phyloP scores from a whole-genome alignment of 2,329 filamentous ascomycete species.

The Fusarium brevicatenulatum region DNA sequence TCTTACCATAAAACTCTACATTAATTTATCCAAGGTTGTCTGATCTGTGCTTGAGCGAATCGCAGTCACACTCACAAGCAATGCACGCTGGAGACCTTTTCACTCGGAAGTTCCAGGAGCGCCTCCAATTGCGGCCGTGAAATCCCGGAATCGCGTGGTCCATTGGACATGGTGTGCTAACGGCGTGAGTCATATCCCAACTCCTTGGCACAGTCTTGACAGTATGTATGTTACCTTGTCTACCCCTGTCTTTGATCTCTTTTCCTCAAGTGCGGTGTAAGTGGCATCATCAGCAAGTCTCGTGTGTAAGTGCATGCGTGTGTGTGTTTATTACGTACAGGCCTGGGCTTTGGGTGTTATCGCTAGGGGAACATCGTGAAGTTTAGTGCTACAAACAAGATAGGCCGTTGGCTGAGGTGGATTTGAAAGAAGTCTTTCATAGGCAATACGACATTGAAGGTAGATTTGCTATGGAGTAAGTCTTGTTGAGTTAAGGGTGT shows the following conservation, averaged over 20 bases:
- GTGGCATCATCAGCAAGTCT: conserved; percentile 32
- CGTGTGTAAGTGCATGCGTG: conserved; percentile 6
- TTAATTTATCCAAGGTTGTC: neutral
- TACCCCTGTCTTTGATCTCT: conserved; percentile 4
- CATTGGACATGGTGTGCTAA: conserved; percentile 35
- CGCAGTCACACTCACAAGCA: neutral
- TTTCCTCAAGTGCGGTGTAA: conserved; percentile 32
- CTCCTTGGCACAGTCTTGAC: conserved; percentile 21
- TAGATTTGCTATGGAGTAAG: conserved; percentile 4
- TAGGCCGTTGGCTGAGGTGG: conserved; percentile 9
- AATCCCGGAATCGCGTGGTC: conserved; percentile 29
- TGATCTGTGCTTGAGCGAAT: conserved; percentile 14
- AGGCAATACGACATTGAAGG: conserved; percentile 5
- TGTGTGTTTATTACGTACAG: neutral
- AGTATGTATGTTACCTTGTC: conserved; percentile 13
- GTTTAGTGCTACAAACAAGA: conserved; percentile 4
- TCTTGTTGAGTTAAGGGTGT: neutral
- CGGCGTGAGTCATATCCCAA: conserved; percentile 44
- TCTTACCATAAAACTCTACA: neutral
- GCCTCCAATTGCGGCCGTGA: conserved; percentile 11
- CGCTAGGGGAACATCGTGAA: conserved; percentile 6
- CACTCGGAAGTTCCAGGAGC: conserved; percentile 22
- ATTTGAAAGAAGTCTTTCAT: conserved; percentile 5
- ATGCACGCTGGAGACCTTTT: neutral
- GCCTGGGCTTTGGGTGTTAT: conserved; percentile 4